Conservation (phyloP, 1,284 basidiomycete genomes). For the Thecaphora frezii region DNA sequence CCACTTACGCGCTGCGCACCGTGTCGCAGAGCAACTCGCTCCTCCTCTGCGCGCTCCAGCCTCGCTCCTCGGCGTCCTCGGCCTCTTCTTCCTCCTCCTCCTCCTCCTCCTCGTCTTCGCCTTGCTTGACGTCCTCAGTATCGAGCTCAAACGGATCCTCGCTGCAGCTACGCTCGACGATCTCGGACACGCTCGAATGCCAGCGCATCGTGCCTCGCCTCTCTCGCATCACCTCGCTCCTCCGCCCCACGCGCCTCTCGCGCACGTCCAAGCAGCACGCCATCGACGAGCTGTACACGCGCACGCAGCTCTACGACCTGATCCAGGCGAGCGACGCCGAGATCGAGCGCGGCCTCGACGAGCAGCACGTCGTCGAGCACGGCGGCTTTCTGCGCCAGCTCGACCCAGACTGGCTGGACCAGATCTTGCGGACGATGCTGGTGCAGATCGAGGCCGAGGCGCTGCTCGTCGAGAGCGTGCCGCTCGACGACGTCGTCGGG, state of each 20-base stretch:
- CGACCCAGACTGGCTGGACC: conserved; percentile 21
- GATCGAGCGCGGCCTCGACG: conserved; percentile 31
- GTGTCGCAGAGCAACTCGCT: conserved; percentile 53
- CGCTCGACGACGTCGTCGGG: conserved; percentile 25
- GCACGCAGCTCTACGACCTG: conserved; percentile 43
- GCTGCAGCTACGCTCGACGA: conserved; percentile 38
- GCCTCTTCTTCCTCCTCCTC: too few relatives aligned
- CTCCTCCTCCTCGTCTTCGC: not conserved
- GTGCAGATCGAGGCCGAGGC: conserved; percentile 46
- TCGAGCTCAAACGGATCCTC: not conserved
- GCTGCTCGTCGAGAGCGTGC: conserved; percentile 33
- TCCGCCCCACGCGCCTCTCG: conserved; percentile 36
- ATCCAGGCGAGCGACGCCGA: conserved; percentile 52
- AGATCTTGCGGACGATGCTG: conserved; percentile 34
- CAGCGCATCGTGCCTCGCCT: conserved; percentile 42
- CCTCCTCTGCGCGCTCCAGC: conserved; percentile 39
- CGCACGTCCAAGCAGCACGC: conserved; percentile 34
- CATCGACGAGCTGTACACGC: conserved; percentile 31
- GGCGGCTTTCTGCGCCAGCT: conserved; percentile 48
- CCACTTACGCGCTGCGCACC: conserved; percentile 48
- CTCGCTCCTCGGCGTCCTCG: not conserved
- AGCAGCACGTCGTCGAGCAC: conserved; percentile 40
- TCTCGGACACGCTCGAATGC: conserved; percentile 45
- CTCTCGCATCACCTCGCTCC: conserved; percentile 38
- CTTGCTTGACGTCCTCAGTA: too few relatives aligned